Evolutionary conservation across 1,284 basidiomycete genomes (phyloP), one percentile per base, ranked within the genome.

Genomic region (Thecaphora thlaspeos): DNA sequence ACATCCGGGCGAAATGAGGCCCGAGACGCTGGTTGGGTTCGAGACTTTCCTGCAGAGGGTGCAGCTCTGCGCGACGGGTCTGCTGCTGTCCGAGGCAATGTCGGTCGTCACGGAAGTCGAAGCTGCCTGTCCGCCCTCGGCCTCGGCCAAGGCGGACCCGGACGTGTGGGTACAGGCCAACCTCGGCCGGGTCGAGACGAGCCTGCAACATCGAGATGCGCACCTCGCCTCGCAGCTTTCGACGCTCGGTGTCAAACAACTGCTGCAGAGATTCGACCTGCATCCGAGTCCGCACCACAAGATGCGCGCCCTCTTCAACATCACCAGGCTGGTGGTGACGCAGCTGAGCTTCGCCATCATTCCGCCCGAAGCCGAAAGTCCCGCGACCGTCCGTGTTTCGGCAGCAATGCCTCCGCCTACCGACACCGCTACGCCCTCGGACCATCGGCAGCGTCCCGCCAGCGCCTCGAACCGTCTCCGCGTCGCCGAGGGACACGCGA

Each of bases 201-300:
- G 5, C 7, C 37, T 38, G 15, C 17, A 38, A 21, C 37, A 38
- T 21, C 37, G 37, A 4, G 37, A 38, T 38, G 7, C 37, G 8
- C 7, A 21, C 7, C 37, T 38, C 37, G 37, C 37, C 5, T 17
- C 37, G 37, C 5, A 21, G 37, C 15, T 38, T 5, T 17, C 17
- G 14, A 7, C 15, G 19, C 4, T 4, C 17, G 37, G 37, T 8
- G 37, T 21, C 15, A 15, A 21, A 4, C 37, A 15, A 4, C 37
- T 38, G 17, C 19, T 38, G 37, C 15, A 21, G 37, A 4, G 37
- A 4, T 38, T 38, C 17, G 37, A 38, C 37, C 37, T 7, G 5
- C 37, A 38, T 21, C 37, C 37, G 7, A 38, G 37, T 15, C 37
- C 37, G 15, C 37, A 38, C 37, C 37, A 38, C 37, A 38, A 38